phyloP scores from a whole-genome alignment of 2,329 filamentous ascomycete genomes.

The Sporothrix curviconia region DNA sequence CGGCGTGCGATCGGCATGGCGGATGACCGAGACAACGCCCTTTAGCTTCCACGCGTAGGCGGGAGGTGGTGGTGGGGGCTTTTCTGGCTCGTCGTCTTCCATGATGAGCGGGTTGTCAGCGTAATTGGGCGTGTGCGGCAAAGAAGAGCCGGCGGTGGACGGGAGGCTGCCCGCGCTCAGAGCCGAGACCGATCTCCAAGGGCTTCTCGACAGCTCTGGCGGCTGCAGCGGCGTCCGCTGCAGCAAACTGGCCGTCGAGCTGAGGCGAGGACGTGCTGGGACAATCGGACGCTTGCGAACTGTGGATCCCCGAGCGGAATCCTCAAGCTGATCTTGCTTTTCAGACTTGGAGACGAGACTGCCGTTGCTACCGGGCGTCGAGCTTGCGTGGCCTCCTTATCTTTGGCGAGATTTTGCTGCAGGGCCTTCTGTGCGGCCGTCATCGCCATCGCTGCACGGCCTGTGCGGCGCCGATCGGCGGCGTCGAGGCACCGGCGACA shows the following conservation, averaged over 20 bases:
- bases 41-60: conserved; percentile 98
- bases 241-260: neutral
- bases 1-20: conserved; percentile 92
- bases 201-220: neutral
- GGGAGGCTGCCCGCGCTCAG: conserved; percentile 17
- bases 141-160: conserved; percentile 33
- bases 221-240: neutral
- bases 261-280: neutral
- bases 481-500: conserved; percentile 21
- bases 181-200: neutral
- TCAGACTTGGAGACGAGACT: conserved; percentile 6
- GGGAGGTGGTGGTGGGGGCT: conserved; percentile 60
- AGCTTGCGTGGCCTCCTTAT: conserved; percentile 20
- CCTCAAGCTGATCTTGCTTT: neutral
- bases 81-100: conserved; percentile 31
- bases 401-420: conserved; percentile 22
- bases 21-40: conserved; percentile 91
- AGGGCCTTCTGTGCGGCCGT: conserved; percentile 17
- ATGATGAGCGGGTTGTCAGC: conserved; percentile 24
- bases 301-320: neutral
- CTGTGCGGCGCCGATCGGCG: conserved; percentile 19
- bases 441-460: conserved; percentile 8
- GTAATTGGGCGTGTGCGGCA: conserved; percentile 34
- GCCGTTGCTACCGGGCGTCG: neutral
- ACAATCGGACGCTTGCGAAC: no score